phyloP scores from a whole-genome alignment of 2,329 filamentous ascomycete species.

The Pseudocercospora eumusae region DNA sequence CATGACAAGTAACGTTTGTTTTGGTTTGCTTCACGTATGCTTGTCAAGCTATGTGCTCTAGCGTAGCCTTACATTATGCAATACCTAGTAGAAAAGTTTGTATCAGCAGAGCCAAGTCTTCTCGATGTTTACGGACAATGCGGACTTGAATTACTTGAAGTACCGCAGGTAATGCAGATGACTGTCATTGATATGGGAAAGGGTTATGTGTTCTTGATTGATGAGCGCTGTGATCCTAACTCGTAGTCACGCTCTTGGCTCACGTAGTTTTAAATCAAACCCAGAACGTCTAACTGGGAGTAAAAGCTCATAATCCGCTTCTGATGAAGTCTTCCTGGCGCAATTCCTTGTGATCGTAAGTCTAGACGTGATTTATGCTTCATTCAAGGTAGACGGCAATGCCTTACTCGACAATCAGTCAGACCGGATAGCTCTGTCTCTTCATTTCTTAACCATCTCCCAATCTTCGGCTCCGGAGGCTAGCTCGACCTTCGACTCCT shows the following conservation, averaged over 20 bases:
- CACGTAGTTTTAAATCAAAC: not conserved
- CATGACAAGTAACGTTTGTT: conserved; percentile 1
- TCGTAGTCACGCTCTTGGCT: not conserved
- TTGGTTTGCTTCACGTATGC: not conserved
- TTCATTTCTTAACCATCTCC: not conserved
- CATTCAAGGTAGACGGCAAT: too few relatives aligned
- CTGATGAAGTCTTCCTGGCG: not conserved
- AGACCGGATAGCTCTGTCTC: too few relatives aligned
- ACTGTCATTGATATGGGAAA: not conserved
- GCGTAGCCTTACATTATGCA: too few relatives aligned
- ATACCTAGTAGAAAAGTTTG: too few relatives aligned
- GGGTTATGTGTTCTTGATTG: not conserved
- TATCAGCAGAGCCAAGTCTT: too few relatives aligned
- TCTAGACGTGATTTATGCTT: too few relatives aligned
- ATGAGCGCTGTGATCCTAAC: not conserved
- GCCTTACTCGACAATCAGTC: too few relatives aligned
- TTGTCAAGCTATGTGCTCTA: not conserved
- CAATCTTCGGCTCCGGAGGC: not conserved
- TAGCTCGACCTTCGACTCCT: not conserved
- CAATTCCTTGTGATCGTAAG: not conserved
- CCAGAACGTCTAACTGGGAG: not conserved
- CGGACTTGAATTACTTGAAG: not conserved
- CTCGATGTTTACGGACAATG: not conserved
- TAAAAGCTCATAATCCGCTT: not conserved
- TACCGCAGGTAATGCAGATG: too few relatives aligned